A percentile compares a stretch with the other conserved stretches of the same genome.
phyloP scores from a whole-genome alignment of 2,329 filamentous ascomycete genomes.

The Fusarium nisikadoi region DNA sequence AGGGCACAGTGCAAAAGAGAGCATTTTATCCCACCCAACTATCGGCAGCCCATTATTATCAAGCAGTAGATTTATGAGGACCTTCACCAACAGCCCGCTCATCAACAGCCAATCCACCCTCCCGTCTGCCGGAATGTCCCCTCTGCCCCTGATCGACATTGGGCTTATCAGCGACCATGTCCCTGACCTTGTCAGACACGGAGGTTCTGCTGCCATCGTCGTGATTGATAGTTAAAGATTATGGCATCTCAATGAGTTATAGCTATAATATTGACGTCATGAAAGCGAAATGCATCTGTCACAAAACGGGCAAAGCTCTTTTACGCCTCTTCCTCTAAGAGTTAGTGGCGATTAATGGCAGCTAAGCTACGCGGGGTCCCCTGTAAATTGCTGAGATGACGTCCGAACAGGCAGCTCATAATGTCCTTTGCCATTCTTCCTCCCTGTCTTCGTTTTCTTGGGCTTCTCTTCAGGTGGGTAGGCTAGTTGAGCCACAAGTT shows the following conservation, averaged over 20 bases:
- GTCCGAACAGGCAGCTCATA: not conserved
- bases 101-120: not conserved
- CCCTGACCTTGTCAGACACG: not conserved
- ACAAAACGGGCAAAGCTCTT: too few relatives aligned
- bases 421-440: not conserved
- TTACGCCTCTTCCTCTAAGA: too few relatives aligned
- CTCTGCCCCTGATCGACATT: not conserved
- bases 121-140: not conserved
- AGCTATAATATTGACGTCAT: not conserved
- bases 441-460: not conserved
- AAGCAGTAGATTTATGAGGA: not conserved
- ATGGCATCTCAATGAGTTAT: fast-evolving
- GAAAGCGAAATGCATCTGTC: not conserved
- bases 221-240: not conserved
- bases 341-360: not conserved
- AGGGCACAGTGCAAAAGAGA: not conserved
- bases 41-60: not conserved
- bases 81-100: not conserved
- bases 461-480: not conserved
- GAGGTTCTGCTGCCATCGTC: not conserved
- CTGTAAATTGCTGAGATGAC: not conserved
- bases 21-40: not conserved
- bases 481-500: fast-evolving
- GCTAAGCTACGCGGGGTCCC: too few relatives aligned
- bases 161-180: constrained; percentile 1